A percentile compares a stretch with the other conserved stretches of the same genome.
Conservation (phyloP, 805 yeast genomes). For the Blastobotrys chiropterorum region DNA sequence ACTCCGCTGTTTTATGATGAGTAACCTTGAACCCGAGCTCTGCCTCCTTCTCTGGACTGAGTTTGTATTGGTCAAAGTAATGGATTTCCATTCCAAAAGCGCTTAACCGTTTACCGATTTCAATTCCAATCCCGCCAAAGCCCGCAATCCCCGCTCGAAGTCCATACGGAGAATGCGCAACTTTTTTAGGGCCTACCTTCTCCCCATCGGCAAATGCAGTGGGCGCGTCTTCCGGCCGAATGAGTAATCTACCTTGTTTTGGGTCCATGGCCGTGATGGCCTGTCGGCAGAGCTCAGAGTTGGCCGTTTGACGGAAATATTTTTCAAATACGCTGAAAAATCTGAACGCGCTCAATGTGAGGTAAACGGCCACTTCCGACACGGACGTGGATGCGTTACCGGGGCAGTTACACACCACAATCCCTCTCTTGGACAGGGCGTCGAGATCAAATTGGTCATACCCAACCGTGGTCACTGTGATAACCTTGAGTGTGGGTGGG, state of each 20-base stretch:
- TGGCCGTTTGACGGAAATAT: conserved; percentile 32
- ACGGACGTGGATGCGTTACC: conserved; percentile 54
- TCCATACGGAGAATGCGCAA: conserved; percentile 47
- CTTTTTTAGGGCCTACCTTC: conserved; percentile 41
- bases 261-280: conserved; percentile 12
- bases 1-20: conserved; percentile 42
- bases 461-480: conserved; percentile 58
- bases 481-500: conserved; percentile 43
- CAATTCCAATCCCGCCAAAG: conserved; percentile 68
- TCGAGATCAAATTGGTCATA: conserved; percentile 45
- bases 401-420: conserved; percentile 53
- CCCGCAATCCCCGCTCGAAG: conserved; percentile 63
- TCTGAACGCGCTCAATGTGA: conserved; percentile 56
- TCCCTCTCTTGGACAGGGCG: conserved; percentile 37
- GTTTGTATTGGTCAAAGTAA: conserved; percentile 51
- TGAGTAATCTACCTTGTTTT: conserved; percentile 1
- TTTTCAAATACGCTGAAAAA: conserved; percentile 44
- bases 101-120: conserved; percentile 50
- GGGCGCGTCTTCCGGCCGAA: conserved; percentile 2
- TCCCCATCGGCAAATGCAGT: conserved; percentile 38
- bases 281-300: conserved; percentile 44
- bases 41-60: conserved; percentile 34
- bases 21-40: conserved; percentile 41
- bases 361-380: conserved; percentile 61
- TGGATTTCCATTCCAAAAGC: conserved; percentile 60